Base-by-base conservation (phyloP, 208 protist species). In the Wallacemonas sp. region DNA sequence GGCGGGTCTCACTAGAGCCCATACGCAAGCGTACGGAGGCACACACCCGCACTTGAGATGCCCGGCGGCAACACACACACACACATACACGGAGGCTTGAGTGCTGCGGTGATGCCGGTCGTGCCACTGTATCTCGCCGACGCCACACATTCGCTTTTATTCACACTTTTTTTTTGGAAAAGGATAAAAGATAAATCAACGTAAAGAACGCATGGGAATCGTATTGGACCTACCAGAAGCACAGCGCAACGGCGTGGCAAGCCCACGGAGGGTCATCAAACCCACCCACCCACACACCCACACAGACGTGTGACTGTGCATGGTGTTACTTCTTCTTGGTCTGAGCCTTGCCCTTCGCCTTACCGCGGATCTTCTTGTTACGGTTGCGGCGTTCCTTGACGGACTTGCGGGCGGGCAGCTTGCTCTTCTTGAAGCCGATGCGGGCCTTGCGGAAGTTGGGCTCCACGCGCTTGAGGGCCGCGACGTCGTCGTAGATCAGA, bases 301-400 rank as follows among this genome's bases (percentile, higher is more conserved):
- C n/a, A n/a, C n/a, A n/a, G n/a, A n/a, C n/a, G n/a, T n/a, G n/a
- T n/a, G 37, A 42, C 37, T 39, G 6, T 39, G 9, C 9, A 39
- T 39, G 6, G 32, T 38, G n/a, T 93, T 96, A 95, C 85, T 97
- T 98, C 87, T 97, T 98, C 83, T 91, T 93, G 60, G 78, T 68
- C 69, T 78, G 73, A 66, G 78, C 75, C 85, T 98, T 98, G 66
- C 80, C 85, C 92, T 99, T 99, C 80, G 97, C 95, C 83, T 94
- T 93, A 54, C 97, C 97, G 81, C 97, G 94, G 63, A 98, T 72
- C 96, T 99, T 99, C 94, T 99, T 99, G 79, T 89, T 87, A 66
- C 97, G 89, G 96, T 99, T 99, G 95, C 99, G 99, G 76, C 95
- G 91, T 82, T 99, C 98, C 93, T 99, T 99, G 68, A 97, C 79